Evolutionary conservation across 352 stramenopile genomes (phyloP).

Genomic region (Phytophthora brassicae): DNA sequence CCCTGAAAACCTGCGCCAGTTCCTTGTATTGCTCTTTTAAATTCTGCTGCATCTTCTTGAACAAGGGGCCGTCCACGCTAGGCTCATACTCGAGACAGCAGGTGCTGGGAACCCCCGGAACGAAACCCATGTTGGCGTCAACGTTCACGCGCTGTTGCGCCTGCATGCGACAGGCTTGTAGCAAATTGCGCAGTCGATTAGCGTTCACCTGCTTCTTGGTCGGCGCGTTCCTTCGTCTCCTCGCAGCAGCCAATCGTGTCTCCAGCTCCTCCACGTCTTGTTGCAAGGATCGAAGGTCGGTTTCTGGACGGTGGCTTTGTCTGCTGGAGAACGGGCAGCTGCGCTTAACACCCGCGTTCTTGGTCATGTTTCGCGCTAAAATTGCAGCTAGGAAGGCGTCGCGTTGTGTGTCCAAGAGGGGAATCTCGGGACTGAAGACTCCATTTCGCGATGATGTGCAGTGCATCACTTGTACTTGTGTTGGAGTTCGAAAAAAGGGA

Average conservation of each 20-base stretch:
- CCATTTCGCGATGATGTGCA: slow-evolving; percentile 26
- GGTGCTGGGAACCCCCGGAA: not conserved
- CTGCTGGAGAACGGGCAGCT: slow-evolving; percentile 21
- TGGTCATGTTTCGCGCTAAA: slow-evolving; percentile 24
- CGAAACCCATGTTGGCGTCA: not conserved
- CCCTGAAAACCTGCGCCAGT: slow-evolving; percentile 28
- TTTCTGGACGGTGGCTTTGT: slow-evolving; percentile 3
- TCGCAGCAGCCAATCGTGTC: slow-evolving; percentile 11
- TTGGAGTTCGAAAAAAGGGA: slow-evolving; percentile 15
- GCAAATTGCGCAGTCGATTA: slow-evolving; percentile 13
- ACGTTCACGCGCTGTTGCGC: slow-evolving; percentile 7
- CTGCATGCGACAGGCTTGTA: slow-evolving; percentile 18
- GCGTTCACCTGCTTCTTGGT: slow-evolving; percentile 12
- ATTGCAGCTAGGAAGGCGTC: slow-evolving; percentile 27
- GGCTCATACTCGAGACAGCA: slow-evolving; percentile 32
- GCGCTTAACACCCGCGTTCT: slow-evolving; percentile 17
- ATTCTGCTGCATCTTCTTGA: slow-evolving; percentile 23
- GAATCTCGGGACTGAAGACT: slow-evolving; percentile 15
- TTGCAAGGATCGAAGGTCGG: slow-evolving; percentile 26
- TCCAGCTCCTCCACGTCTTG: slow-evolving; percentile 34
- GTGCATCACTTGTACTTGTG: slow-evolving; percentile 22
- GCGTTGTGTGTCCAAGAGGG: slow-evolving; percentile 7
- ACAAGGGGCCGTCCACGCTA: slow-evolving; percentile 21
- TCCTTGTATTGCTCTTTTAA: slow-evolving; percentile 23
- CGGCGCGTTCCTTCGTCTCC: slow-evolving; percentile 2